Base-by-base conservation (phyloP, 2,329 filamentous ascomycete species). In the Stachybotrys elegans region DNA sequence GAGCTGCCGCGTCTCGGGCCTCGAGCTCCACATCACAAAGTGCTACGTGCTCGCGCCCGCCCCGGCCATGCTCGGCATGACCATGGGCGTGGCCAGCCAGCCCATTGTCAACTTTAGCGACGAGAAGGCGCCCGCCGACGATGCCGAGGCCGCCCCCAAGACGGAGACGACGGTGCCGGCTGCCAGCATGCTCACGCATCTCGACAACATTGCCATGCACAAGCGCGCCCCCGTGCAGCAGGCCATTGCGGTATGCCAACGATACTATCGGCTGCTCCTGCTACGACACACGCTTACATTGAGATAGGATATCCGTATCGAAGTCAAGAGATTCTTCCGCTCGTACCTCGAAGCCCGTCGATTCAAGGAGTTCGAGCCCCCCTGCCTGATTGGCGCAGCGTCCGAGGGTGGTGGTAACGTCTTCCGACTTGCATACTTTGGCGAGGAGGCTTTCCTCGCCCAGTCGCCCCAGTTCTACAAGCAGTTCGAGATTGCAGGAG, bases 361-460 rank as follows among this genome's bases (percentile, higher is more conserved):
- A 43, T 95, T 95, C 65, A 82, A 84, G 51, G 81, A 88, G 64
- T 90, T 96, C 58, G 88, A 95, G 63, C 87, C 91, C 2, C 90
- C 93, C 9, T 92, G 90, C 64, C 75, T 98, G 35, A 88, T 95
- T 44, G 91, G 86, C 40, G 86, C 92, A 13, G 87, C 93, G 5
- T 93, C 89, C 4, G 93, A 98, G 70, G 92, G 93, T 57, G 93
- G 93, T 52, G 83, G 83, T 54, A 94, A 92, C 61, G 92, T 97
- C 32, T 97, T 98, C 66, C 78, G 84, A 56, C 74, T 97, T 55
- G 83, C 84, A 35, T 97, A 97, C 70, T 97, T 97, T 65, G 88
- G 86, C 53, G 81, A 85, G 59, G 80, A 85, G 52, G 92, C 89
- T 1, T 93, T 74, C 62, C 74, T 93, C 17, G 88, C 88, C 6